A percentile compares a stretch with the other conserved stretches of the same genome.
These are phyloP conservation scores for Farysia itapuensis DNA, from an alignment of 1,284 basidiomycete species.

Conservation along the genomic window DNA sequence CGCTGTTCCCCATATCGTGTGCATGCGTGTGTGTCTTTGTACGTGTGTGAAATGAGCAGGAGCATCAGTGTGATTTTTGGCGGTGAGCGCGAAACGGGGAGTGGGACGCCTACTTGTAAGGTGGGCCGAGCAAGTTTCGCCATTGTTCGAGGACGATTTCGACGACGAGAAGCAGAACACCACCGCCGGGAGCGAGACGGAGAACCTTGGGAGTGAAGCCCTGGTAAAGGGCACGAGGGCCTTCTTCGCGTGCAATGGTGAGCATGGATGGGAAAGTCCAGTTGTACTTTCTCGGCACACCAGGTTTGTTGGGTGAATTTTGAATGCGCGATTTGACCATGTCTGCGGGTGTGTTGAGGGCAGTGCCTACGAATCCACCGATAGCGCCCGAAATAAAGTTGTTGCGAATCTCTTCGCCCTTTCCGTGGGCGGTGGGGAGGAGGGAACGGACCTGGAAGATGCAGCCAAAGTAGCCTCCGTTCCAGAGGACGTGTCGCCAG, in stretches of 20 bases:
- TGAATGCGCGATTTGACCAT: constrained; percentile 97
- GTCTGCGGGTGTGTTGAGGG: constrained; percentile 78
- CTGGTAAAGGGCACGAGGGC: constrained; percentile 85
- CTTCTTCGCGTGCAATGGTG: constrained; percentile 86
- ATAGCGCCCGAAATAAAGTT: constrained; percentile 88
- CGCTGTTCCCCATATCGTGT: too few relatives aligned
- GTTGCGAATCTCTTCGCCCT: constrained; percentile 76
- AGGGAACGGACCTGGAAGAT: constrained; percentile 80
- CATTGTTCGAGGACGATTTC: constrained; percentile 49
- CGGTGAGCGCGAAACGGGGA: too few relatives aligned
- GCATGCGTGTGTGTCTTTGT: too few relatives aligned
- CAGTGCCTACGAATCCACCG: constrained; percentile 83
- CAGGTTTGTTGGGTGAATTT: constrained; percentile 63
- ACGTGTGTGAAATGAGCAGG: too few relatives aligned
- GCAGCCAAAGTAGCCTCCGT: constrained; percentile 69
- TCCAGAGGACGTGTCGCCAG: constrained; percentile 61
- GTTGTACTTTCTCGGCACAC: constrained; percentile 74
- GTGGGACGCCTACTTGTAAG: too few relatives aligned
- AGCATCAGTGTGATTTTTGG: too few relatives aligned
- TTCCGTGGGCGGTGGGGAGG: constrained; percentile 73
- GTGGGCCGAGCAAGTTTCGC: constrained; percentile 46
- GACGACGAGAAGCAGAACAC: constrained; percentile 75
- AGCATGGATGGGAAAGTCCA: constrained; percentile 73
- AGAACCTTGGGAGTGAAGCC: constrained; percentile 73
- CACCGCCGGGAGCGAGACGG: constrained; percentile 87